Base-by-base conservation (phyloP, 2,329 filamentous ascomycete species). In the Pseudopyricularia javanii region DNA sequence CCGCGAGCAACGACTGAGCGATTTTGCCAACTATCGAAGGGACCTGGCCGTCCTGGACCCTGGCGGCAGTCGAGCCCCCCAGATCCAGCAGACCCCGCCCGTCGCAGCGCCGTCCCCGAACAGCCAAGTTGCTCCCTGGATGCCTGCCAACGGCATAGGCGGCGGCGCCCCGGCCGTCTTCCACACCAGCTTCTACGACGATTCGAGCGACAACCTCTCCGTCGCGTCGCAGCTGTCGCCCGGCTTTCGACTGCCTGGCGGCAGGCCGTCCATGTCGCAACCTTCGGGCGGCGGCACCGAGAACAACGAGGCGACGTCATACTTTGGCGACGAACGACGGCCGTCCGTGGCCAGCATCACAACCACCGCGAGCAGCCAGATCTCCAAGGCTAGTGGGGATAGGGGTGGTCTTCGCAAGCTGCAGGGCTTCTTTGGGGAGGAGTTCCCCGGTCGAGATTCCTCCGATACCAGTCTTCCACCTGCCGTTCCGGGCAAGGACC, bases 371-470 rank as follows among this genome's bases (percentile, higher is more conserved):
- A 93, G 91, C 68, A 95, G 91, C 63, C 80, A 87, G 58, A 87
- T 88, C 33, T 95, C 91, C 43, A 85, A 83, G 68, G 78, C 79
- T 54, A 87, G 85, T 65, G 73, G 82, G 56, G 83, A 81, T 56
- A 76, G 85, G 55, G 82, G 83, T 60, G 82, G 86, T 51, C 78
- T 85, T 54, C 90, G 91, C 68, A 93, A 91, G 69, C 74, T 95
- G 57, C 88, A 93, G 64, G 88, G 86, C 43, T 91, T 96, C 65
- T 95, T 96, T 69, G 91, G 91, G 48, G 91, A 96, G 61, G 91
- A 95, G 63, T 89, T 87, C 66, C 81, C 82, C 55, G 80, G 79
- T 35, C 75, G 79, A 58, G 85, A 91, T 64, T 83, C 83, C 58
- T 90, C 86, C 52, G 88, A 94, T 54, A 78, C 79, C 59, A 83